Evolutionary conservation across 768 basidiomycete genomes (phyloP).

Genomic region (Rubroboletus pulcherrimus): DNA sequence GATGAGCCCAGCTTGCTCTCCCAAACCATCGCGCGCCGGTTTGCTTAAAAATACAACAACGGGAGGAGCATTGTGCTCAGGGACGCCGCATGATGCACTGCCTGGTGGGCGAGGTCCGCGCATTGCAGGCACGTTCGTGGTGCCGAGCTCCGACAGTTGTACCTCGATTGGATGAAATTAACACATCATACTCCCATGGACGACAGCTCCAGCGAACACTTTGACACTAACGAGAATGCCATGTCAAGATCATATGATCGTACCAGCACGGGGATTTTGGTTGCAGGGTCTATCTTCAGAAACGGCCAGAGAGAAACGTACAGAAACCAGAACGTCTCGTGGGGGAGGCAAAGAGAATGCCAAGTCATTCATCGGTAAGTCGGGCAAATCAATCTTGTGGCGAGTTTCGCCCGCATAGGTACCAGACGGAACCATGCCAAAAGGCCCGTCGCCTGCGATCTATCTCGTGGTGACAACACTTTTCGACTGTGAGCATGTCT

Average conservation of each 20-base stretch:
- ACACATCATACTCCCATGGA: not conserved
- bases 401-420: slow-evolving; percentile 1
- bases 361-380: not conserved
- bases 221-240: not conserved
- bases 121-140: slow-evolving; percentile 9
- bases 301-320: not conserved
- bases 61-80: too few relatives aligned
- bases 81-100: too few relatives aligned
- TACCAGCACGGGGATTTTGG: too few relatives aligned
- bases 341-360: too few relatives aligned
- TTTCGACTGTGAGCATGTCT: slow-evolving; percentile 4
- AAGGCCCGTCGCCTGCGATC: not conserved
- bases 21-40: too few relatives aligned
- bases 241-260: not conserved
- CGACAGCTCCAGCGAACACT: not conserved
- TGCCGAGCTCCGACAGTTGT: not conserved
- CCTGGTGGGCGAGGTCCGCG: not conserved
- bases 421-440: not conserved
- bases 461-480: not conserved
- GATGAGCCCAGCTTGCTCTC: too few relatives aligned
- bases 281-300: not conserved
- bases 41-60: too few relatives aligned
- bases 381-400: not conserved
- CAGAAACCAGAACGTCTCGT: not conserved
- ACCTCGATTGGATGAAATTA: not conserved